Percentiles rank a stretch among this genome's conserved stretches.
Evolutionary conservation across 106 monocot species (phyloP).

Genomic region (Allium fistulosum): DNA sequence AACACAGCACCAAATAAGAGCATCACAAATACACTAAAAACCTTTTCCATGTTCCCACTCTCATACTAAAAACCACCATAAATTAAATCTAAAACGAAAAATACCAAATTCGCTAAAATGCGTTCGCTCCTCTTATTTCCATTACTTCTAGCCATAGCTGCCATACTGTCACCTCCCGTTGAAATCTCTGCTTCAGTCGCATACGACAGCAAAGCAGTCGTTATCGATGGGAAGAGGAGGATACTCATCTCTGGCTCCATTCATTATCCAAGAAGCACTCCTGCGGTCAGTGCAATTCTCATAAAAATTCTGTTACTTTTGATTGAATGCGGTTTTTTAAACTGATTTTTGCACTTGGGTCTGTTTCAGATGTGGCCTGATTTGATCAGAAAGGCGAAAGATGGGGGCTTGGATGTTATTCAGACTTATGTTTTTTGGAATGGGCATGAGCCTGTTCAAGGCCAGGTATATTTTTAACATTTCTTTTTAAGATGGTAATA

Average conservation of each 20-base stretch:
- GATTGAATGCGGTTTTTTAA: background rate
- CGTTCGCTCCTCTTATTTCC: background rate
- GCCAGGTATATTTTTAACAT: conserved; percentile 14
- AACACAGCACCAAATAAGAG: background rate
- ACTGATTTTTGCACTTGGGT: background rate
- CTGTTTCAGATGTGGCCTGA: conserved; percentile 49
- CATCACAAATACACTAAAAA: background rate
- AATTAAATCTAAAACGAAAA: background rate
- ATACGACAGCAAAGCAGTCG: conserved; percentile 11
- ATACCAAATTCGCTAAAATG: background rate
- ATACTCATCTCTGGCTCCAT: conserved; percentile 15
- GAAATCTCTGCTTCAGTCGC: background rate
- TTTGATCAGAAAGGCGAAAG: conserved; percentile 54
- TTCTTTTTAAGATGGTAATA: background rate
- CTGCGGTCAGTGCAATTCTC: conserved; percentile 3
- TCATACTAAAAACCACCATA: background rate
- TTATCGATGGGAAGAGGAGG: conserved; percentile 13
- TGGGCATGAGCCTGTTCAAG: conserved; percentile 36
- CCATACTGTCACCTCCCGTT: background rate
- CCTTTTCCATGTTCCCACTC: background rate
- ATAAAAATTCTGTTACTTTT: background rate
- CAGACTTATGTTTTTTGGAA: conserved; percentile 82
- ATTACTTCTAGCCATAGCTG: background rate
- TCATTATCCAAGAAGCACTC: conserved; percentile 17
- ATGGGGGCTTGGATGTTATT: conserved; percentile 60